Percentiles rank a stretch among this genome's conserved stretches.
Evolutionary conservation across 2,329 filamentous ascomycete genomes (phyloP).

Genomic region (Alternaria triticimaculans): DNA sequence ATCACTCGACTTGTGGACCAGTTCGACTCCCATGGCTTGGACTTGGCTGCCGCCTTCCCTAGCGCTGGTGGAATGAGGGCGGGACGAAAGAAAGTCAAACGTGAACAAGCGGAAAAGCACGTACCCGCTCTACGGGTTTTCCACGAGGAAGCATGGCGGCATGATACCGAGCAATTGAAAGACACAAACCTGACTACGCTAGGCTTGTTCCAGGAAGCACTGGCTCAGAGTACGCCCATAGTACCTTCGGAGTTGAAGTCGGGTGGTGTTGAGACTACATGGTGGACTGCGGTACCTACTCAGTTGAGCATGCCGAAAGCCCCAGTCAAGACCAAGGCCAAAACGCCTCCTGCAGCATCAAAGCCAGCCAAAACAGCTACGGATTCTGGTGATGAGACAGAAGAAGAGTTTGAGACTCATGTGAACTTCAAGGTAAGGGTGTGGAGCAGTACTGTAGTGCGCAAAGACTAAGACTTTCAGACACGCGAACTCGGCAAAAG

Average conservation of each 20-base stretch:
- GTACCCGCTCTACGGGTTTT: conserved; percentile 64
- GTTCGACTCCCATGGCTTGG: conserved; percentile 62
- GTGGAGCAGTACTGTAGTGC: no score
- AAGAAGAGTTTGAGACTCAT: conserved; percentile 48
- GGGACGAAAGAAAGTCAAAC: conserved; percentile 53
- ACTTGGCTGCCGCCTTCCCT: conserved; percentile 65
- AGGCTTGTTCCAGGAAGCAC: conserved; percentile 44
- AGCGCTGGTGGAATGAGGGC: conserved; percentile 56
- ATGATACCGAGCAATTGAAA: conserved; percentile 33
- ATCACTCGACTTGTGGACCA: conserved; percentile 65
- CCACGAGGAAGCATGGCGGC: conserved; percentile 56
- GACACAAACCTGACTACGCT: conserved; percentile 35
- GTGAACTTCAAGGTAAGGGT: conserved; percentile 37
- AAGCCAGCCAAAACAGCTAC: conserved; percentile 8
- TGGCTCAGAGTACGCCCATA: conserved; percentile 33
- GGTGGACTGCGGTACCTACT: conserved; percentile 32
- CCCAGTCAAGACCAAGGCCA: conserved; percentile 14
- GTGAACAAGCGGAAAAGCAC: conserved; percentile 60
- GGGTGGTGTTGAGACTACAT: conserved; percentile 17
- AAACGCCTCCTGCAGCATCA: conserved; percentile 4
- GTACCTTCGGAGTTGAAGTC: conserved; percentile 36
- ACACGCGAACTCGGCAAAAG: conserved; percentile 14
- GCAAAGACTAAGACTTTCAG: conserved; percentile 14
- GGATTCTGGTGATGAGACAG: conserved; percentile 39
- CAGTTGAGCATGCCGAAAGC: conserved; percentile 14